Evolutionary conservation across 257 asterid species (phyloP).

Genomic region (Sherardia arvensis): DNA sequence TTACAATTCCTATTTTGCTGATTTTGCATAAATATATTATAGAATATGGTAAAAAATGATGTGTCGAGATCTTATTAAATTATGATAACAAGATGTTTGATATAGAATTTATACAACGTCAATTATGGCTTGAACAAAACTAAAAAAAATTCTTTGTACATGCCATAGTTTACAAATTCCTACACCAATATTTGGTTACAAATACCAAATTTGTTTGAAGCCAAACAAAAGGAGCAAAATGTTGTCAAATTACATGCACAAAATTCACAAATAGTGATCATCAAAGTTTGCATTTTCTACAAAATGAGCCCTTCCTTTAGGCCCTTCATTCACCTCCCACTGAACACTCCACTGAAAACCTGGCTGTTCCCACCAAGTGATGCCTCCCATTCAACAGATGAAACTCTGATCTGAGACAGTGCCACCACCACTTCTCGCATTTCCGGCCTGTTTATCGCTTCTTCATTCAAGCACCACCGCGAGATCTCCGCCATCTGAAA

Average conservation of each 20-base stretch:
- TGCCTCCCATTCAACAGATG: conserved; percentile 84
- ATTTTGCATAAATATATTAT: too few relatives aligned
- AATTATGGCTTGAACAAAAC: not conserved
- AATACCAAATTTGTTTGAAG: not conserved
- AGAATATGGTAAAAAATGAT: too few relatives aligned
- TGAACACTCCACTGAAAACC: conserved; percentile 64
- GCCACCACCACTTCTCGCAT: conserved; percentile 65
- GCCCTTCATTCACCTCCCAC: conserved; percentile 41
- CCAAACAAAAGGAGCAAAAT: not conserved
- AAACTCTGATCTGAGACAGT: conserved; percentile 44
- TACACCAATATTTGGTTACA: not conserved
- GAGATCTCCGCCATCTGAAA: conserved; percentile 72
- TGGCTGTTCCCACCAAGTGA: conserved; percentile 75
- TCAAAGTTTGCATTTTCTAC: not conserved
- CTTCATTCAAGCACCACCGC: conserved; percentile 68
- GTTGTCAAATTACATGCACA: conserved; percentile 1
- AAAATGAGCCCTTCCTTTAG: not conserved
- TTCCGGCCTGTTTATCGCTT: conserved; percentile 70
- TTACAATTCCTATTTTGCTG: too few relatives aligned
- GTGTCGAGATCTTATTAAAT: too few relatives aligned
- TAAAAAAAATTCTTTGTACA: not conserved
- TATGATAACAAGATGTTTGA: not conserved
- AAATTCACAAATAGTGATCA: not conserved
- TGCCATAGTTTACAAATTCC: not conserved
- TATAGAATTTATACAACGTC: not conserved